phyloP scores from a whole-genome alignment of 1,139 yeast genomes.

The Sugiyamaella sp. region DNA sequence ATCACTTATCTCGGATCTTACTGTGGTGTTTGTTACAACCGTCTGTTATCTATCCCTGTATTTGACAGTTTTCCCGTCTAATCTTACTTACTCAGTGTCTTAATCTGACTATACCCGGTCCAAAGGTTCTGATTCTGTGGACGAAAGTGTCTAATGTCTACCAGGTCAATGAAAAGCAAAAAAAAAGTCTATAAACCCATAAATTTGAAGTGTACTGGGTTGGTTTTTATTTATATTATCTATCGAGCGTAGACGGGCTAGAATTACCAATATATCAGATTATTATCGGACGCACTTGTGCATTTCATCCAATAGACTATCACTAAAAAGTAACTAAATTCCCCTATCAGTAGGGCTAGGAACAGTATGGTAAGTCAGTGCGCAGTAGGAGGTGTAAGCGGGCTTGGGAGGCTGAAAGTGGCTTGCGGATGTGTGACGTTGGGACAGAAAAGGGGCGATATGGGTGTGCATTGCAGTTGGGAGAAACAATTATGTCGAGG shows the following conservation, averaged over 20 bases:
- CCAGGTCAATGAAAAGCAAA: neutral
- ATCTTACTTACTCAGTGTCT: neutral
- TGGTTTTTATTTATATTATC: slow-evolving; percentile 1
- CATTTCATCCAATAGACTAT: slow-evolving; percentile 18
- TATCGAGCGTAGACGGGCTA: neutral
- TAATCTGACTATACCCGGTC: neutral
- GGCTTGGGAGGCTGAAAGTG: neutral
- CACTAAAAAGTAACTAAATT: slow-evolving; percentile 16
- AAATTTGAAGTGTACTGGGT: neutral
- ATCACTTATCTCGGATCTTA: no score
- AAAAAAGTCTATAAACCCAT: neutral
- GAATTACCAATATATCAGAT: slow-evolving; percentile 1
- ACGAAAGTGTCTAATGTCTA: neutral
- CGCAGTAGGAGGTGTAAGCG: slow-evolving; percentile 1
- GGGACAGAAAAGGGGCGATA: neutral
- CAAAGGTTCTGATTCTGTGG: neutral
- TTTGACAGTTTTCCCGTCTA: neutral
- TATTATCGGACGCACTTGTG: slow-evolving; percentile 10
- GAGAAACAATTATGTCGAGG: neutral
- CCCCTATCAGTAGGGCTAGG: slow-evolving; percentile 19
- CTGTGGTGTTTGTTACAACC: no score
- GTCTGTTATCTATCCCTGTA: neutral
- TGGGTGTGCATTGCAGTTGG: neutral
- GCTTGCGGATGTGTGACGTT: slow-evolving; percentile 1
- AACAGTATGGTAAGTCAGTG: neutral